Evolutionary conservation across 768 basidiomycete species (phyloP), one percentile per base, ranked within the genome.

Genomic region (Hypholoma fasciculare): DNA sequence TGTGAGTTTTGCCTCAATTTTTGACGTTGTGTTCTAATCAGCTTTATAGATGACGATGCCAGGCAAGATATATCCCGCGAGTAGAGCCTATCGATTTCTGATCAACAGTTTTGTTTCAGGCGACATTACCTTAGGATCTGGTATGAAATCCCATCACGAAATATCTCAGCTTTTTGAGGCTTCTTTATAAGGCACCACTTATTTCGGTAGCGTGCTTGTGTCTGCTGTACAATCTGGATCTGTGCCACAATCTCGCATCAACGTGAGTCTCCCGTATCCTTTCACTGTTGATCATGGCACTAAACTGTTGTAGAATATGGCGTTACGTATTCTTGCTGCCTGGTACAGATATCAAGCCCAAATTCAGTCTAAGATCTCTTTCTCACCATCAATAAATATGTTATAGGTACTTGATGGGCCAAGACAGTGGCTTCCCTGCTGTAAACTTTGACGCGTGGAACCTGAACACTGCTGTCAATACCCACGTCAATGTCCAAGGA

Each of bases 21-120:
- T 44, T 2, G 16, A 14, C 23, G 26, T 19, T 19, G 13, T 17
- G 36, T 54, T 19, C 13, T 46, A 40, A 23, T 14, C 2, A n/a
- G 14, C 27, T 30, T 37, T 19, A 14, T 51, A 87, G 85, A 86
- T 88, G 87, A 86, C 84, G 0, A 89, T 89, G 87, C 87, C 88
- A 49, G 87, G 87, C 65, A 62, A 42, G 13, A 17, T 16, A 34
- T 34, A 6, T 34, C 30, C 7, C 9, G 9, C 30, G 30, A 34
- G 7, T 34, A 34, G 23, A 23, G 1, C 9, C 30, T 7, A 5
- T 34, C 30, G 30, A 6, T 9, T 34, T 34, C 9, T 34, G 7
- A 34, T 34, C 9, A 34, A 9, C 30, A 34, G 13, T 42, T 17
- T 17, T 14, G 40, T 42, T 51, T 2, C 40, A 76, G 75, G 76